Conservation (phyloP, 2,329 filamentous ascomycete genomes). For the Gyromitra esculenta region DNA sequence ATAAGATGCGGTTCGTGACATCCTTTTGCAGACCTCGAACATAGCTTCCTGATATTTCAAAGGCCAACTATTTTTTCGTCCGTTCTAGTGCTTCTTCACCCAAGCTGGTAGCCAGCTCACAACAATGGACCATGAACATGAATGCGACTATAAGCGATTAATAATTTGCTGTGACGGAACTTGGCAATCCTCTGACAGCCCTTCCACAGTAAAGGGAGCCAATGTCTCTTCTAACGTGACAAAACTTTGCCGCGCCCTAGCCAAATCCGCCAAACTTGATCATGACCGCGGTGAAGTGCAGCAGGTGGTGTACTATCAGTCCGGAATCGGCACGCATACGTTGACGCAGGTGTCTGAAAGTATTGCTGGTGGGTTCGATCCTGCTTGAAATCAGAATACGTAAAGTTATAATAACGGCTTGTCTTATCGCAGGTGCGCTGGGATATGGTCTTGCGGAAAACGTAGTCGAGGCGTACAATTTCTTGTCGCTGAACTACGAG, state of each 20-base stretch:
- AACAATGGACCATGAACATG: not conserved
- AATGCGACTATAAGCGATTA: not conserved
- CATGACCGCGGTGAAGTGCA: constrained; percentile 63
- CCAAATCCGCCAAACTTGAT: constrained; percentile 59
- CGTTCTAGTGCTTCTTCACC: too few relatives aligned
- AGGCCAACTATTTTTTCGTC: too few relatives aligned
- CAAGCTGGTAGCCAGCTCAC: too few relatives aligned
- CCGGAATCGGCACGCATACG: constrained; percentile 67
- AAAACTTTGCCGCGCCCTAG: constrained; percentile 68
- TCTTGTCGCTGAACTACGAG: constrained; percentile 67
- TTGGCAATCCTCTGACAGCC: constrained; percentile 53
- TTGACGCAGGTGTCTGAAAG: not conserved
- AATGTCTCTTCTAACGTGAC: constrained; percentile 65
- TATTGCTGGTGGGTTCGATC: constrained; percentile 7
- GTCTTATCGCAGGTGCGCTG: not conserved
- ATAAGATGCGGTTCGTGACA: too few relatives aligned
- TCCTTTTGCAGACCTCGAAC: too few relatives aligned
- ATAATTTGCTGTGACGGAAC: constrained; percentile 52
- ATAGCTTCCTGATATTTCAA: too few relatives aligned
- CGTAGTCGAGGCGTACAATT: constrained; percentile 66
- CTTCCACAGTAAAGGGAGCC: not conserved
- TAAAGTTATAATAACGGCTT: not conserved
- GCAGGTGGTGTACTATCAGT: constrained; percentile 70
- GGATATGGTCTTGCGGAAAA: constrained; percentile 55
- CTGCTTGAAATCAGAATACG: not conserved